Evolutionary conservation across 148 eudicot genomes (phyloP).

Genomic region (Drosera capensis): DNA sequence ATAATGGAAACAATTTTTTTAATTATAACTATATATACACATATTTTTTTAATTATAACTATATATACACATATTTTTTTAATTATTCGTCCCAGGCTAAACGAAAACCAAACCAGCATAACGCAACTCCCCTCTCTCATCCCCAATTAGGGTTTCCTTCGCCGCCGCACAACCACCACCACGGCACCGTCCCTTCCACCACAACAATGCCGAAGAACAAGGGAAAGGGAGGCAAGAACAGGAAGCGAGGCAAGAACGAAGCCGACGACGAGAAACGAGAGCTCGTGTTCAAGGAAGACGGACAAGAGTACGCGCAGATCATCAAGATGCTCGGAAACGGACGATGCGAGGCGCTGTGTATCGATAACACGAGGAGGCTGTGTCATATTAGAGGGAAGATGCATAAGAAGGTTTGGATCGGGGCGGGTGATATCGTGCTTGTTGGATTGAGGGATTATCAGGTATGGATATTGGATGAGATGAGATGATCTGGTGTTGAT

Average conservation of each 20-base stretch:
- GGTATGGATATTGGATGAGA: conserved; percentile 26
- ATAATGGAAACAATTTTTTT: no score
- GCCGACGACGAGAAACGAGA: conserved; percentile 86
- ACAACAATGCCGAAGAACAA: conserved; percentile 94
- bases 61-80: no score
- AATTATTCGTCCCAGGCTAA: no score
- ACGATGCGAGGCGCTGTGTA: conserved; percentile 62
- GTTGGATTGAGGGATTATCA: conserved; percentile 84
- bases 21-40: no score
- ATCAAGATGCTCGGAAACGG: conserved; percentile 81
- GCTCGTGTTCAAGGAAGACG: conserved; percentile 81
- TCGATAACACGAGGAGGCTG: conserved; percentile 59
- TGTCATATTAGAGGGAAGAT: conserved; percentile 90
- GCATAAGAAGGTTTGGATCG: conserved; percentile 96
- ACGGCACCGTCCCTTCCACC: no score
- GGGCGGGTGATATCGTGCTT: conserved; percentile 75
- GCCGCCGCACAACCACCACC: no score
- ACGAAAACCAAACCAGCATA: no score
- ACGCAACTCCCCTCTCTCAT: no score
- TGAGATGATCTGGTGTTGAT: background rate
- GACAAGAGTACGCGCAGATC: conserved; percentile 80
- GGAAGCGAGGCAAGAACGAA: conserved; percentile 89
- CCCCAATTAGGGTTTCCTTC: no score
- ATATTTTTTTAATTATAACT: no score
- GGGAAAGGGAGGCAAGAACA: conserved; percentile 93